These are phyloP conservation scores for Lipomyces sp. DNA, from an alignment of 805 yeast genomes.

Conservation along the genomic window DNA sequence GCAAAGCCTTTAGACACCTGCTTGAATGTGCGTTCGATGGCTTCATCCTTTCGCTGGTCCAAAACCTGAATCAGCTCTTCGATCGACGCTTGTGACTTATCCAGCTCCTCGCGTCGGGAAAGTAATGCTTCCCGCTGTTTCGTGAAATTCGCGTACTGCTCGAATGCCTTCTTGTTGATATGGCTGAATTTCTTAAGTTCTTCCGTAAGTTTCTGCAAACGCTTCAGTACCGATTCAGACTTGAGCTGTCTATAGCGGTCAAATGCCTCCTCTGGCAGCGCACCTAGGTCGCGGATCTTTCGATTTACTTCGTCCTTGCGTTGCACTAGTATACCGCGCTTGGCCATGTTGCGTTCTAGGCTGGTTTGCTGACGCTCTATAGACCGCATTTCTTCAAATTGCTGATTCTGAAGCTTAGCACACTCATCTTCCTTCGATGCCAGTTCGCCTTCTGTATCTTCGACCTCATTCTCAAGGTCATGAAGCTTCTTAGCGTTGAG, in stretches of 20 bases:
- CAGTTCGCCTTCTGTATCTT: conserved; percentile 38
- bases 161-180: conserved; percentile 87
- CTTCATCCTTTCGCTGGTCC: conserved; percentile 78
- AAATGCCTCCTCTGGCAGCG: conserved; percentile 84
- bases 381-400: conserved; percentile 56
- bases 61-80: conserved; percentile 70
- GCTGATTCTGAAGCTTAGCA: conserved; percentile 61
- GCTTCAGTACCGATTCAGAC: conserved; percentile 59
- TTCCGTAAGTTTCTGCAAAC: conserved; percentile 59
- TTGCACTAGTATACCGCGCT: conserved; percentile 59
- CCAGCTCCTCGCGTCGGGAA: conserved; percentile 69
- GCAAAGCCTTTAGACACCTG: conserved; percentile 76
- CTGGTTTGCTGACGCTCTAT: conserved; percentile 65
- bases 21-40: conserved; percentile 76
- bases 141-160: conserved; percentile 75
- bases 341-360: conserved; percentile 68
- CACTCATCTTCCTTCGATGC: conserved; percentile 49
- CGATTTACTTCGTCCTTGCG: conserved; percentile 74
- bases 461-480: conserved; percentile 39
- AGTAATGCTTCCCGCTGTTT: conserved; percentile 71
- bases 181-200: conserved; percentile 68
- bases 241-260: conserved; percentile 51
- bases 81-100: conserved; percentile 71
- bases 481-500: conserved; percentile 42
- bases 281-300: conserved; percentile 83